These are phyloP conservation scores for Syzygium syzygioides DNA, from an alignment of 441 rosid species.

Conservation along the genomic window DNA sequence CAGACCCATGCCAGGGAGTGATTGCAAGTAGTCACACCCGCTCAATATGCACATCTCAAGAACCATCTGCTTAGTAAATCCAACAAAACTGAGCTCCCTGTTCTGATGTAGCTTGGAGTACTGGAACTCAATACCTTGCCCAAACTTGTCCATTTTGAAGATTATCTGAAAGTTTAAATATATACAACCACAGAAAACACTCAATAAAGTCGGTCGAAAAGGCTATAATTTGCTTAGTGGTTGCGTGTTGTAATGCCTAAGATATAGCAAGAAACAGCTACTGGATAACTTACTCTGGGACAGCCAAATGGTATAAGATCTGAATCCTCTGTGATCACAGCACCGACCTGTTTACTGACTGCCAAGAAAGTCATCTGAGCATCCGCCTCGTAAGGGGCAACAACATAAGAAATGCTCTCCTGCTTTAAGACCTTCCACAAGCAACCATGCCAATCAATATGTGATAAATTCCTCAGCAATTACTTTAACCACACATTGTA, in stretches of 20 bases:
- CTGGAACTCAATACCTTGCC: constrained; percentile 84
- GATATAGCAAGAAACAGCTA: background rate
- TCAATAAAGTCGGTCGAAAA: background rate
- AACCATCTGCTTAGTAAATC: constrained; percentile 76
- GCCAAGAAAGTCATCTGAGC: constrained; percentile 96
- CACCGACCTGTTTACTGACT: constrained; percentile 71
- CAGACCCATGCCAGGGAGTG: constrained; percentile 93
- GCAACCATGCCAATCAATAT: constrained; percentile 17
- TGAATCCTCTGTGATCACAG: constrained; percentile 92
- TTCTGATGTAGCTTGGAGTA: constrained; percentile 59
- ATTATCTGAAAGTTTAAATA: constrained; percentile 43
- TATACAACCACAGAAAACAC: background rate
- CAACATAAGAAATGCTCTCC: constrained; percentile 68
- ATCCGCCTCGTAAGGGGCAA: constrained; percentile 98
- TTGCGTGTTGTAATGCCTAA: background rate
- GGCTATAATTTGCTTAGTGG: background rate
- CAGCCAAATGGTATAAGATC: constrained; percentile 98
- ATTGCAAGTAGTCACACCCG: constrained; percentile 95
- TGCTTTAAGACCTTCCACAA: constrained; percentile 61
- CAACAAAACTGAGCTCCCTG: constrained; percentile 62
- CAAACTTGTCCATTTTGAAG: constrained; percentile 96
- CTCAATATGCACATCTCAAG: constrained; percentile 98
- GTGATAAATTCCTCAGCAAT: constrained; percentile 4
- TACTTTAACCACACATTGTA: background rate
- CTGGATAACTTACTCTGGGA: constrained; percentile 68